Base-by-base conservation (phyloP, 306 rosid species). In the Inga laurina region DNA sequence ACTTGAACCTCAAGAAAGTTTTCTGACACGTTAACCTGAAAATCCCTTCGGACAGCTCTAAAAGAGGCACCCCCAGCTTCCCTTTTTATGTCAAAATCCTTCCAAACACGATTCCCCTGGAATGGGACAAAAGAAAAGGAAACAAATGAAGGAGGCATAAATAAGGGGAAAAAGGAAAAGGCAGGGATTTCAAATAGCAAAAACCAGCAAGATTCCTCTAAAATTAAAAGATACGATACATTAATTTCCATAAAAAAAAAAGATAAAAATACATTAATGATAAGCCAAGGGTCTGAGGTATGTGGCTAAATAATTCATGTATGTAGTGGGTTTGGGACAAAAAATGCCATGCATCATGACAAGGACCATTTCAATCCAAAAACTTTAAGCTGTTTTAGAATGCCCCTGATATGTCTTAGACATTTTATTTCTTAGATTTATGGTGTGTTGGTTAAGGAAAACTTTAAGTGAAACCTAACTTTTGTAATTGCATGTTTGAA, bases 51-150 rank as follows among this genome's bases (percentile, higher is more conserved):
- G 13, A 89, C 86, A 22, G 93, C 89, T 75, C 51, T 84, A 27
- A 37, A 75, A 37, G 92, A 86, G 62, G 41, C 14, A 3, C 92
- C 91, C 34, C 96, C 91, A 49, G 97, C 96, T 83, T 87, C 91
- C 85, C 44, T 92, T 75, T 88, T 54, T 66, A 92, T 90, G 79
- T 94, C 91, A 82, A 94, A 94, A 87, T 94, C 90, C 72, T 90
- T 90, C 45, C 56, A 3, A 76, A 89, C 84, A 52, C 41, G 93
- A 82, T 61, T 86, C 41, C 94, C 93, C 97, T 93, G 75, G 27
- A 82, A 84, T 75, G 21, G 24, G 56, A 27, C 44, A 39, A 75
- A 24, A 77, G 24, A 5, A 10, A 32, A 32, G 32, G 49, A 5
- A 43, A n/a, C 4, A n/a, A 44, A 71, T 22, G 19, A 12, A 7